These are phyloP conservation scores for Cucurbita moschata DNA, from an alignment of 306 rosid species.

Conservation along the genomic window DNA sequence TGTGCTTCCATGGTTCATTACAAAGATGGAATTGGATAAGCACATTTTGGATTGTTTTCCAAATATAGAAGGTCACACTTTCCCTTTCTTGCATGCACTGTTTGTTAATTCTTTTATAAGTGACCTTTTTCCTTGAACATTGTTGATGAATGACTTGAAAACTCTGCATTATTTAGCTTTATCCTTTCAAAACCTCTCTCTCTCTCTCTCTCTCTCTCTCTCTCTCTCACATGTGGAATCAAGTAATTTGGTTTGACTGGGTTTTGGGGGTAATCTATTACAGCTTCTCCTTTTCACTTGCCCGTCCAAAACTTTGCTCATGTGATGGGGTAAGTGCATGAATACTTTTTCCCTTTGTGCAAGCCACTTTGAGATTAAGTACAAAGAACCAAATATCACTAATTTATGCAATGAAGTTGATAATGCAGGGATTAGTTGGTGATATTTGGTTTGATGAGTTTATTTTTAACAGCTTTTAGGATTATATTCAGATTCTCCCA, in stretches of 20 bases:
- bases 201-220: not conserved
- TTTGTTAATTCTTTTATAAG: not conserved
- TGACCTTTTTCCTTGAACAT: not conserved
- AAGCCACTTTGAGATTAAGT: not conserved
- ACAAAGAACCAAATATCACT: not conserved
- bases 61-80: not conserved
- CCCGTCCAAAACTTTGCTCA: not conserved
- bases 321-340: too few relatives aligned
- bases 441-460: not conserved
- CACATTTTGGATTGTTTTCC: not conserved
- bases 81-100: not conserved
- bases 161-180: not conserved
- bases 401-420: not conserved
- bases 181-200: not conserved
- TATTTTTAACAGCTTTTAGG: not conserved
- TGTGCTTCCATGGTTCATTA: not conserved
- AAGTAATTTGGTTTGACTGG: not conserved
- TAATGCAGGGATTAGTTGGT: not conserved
- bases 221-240: not conserved
- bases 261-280: not conserved
- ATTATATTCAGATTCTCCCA: too few relatives aligned
- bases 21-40: not conserved
- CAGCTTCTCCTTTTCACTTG: not conserved
- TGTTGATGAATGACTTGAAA: not conserved
- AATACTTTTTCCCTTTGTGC: not conserved